Evolutionary conservation across 306 rosid species (phyloP), one percentile per base, ranked within the genome.

Genomic region (Gleditsia sinensis): DNA sequence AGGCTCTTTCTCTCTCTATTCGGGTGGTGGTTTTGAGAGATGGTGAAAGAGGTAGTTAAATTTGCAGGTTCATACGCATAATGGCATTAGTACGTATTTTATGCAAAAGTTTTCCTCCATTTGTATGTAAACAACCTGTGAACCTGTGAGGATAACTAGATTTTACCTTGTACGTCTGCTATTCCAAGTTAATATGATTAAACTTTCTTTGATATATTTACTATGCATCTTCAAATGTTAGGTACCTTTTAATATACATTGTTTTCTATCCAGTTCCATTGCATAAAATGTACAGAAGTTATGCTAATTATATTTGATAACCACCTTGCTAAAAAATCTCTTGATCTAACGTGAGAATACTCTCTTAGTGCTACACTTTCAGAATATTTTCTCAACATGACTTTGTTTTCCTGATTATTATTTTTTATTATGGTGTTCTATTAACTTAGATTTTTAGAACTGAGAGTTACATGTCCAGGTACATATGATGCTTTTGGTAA

Each of bases 11-110:
- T 14, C 43, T 39, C 61, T 4, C 17, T 49, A 33, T 17, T 6
- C 27, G 48, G 66, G 64, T 30, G 7, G 68, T 67, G 76, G 67
- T 70, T 71, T 71, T 17, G 19, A 53, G 49, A 75, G 25, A 75
- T 24, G 40, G 71, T 27, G 71, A 70, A 55, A 33, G 60, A 46
- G 63, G 75, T 54, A 68, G 74, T 48, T 66, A 33, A 59, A 55
- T 67, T 79, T 75, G 70, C 84, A 67, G 84, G 87, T 75, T 79
- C 69, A 25, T 75, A 43, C 53, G 73, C 20, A 19, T 39, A 23
- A 40, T 23, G 6, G 20, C 69, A 23, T 11, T 40, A 40, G 34
- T 40, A 8, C n/a, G 51, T 40, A 11, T 13, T 42, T 68, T 58
- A 57, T 51, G 72, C 61, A 20, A 25, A 65, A 75, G 16, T 54